Conservation (phyloP, 208 protist genomes). For the Perkinsela sp. region DNA sequence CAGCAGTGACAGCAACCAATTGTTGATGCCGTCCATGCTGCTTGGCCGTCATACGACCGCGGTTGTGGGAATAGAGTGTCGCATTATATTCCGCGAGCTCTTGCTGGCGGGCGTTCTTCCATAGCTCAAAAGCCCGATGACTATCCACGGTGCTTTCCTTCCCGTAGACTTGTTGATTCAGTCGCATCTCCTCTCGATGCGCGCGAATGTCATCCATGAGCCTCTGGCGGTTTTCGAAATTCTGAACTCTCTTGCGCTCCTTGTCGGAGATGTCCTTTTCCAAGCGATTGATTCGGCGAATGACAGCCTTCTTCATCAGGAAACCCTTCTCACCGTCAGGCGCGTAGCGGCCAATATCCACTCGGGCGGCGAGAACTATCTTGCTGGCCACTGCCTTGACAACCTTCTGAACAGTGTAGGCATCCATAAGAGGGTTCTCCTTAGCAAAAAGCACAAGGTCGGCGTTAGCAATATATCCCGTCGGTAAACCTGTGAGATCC, state of each 20-base stretch:
- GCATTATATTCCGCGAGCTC: not conserved
- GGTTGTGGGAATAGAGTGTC: not conserved
- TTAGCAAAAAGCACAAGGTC: not conserved
- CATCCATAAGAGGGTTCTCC: not conserved
- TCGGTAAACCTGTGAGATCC: not conserved
- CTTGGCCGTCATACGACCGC: not conserved
- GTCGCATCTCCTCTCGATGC: not conserved
- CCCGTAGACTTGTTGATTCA: not conserved
- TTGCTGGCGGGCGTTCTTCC: not conserved
- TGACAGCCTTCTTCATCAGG: not conserved
- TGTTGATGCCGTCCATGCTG: not conserved
- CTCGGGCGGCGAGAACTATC: slow-evolving; percentile 5
- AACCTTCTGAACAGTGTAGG: slow-evolving; percentile 2
- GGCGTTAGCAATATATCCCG: not conserved
- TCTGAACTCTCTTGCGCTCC: not conserved
- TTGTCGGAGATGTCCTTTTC: not conserved
- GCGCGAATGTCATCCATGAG: not conserved
- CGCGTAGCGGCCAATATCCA: slow-evolving; percentile 4
- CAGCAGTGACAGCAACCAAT: not conserved
- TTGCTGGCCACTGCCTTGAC: slow-evolving; percentile 7
- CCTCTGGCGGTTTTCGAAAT: not conserved
- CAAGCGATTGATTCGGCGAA: not conserved
- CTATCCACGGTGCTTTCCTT: not conserved
- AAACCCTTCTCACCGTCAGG: slow-evolving; percentile 4
- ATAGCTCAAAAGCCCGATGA: not conserved